Evolutionary conservation across 2,329 filamentous ascomycete genomes (phyloP), one percentile per base, ranked within the genome.

Genomic region (Sphaerulina musiva): DNA sequence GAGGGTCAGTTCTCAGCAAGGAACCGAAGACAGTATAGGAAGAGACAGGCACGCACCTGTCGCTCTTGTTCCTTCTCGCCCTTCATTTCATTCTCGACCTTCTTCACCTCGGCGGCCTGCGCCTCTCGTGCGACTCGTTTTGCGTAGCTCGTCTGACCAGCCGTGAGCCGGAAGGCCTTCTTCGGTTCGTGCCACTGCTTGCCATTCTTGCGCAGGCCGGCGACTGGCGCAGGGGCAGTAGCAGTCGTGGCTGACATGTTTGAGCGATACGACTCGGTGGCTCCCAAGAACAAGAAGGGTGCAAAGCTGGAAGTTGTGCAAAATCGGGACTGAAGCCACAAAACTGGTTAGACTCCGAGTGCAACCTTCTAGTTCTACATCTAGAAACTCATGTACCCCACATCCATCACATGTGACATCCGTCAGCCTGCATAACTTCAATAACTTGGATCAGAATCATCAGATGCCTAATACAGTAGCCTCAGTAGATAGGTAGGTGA

Each of bases 21-120:
- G 14, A 14, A 17, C 4, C 20, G 7, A 32, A 12, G 8, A n/a
- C 29, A 26, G 10, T n/a, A 17, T 23, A 10, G 23, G 2, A 34
- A 20, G 11, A 17, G 11, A 8, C 23, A 32, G 10, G 14, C 17
- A 55, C 80, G 58, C 73, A 93, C 90, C 78, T 92, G 78, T 74
- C 89, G 81, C 72, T 86, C 86, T n/a, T 86, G 82, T 69, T 95
- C 90, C 74, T 95, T 96, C 75, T 96, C 93, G 0, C 90, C 88
- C 76, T 92, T 95, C 83, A 98, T 83, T 72, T 96, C 90, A 73
- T 88, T 91, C 75, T 97, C 93, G 68, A 89, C 90, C 36, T 89
- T 88, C 76, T 96, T 97, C 64, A 87, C 81, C n/a, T 88, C 83
- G 10, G 82, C 80, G 64, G 84, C 79, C 6, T 84, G 80, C 58